A percentile compares a stretch with the other conserved stretches of the same genome.
Evolutionary conservation across 495 filamentous ascomycete genomes (phyloP).

Genomic region (Glutinoglossum americanum): DNA sequence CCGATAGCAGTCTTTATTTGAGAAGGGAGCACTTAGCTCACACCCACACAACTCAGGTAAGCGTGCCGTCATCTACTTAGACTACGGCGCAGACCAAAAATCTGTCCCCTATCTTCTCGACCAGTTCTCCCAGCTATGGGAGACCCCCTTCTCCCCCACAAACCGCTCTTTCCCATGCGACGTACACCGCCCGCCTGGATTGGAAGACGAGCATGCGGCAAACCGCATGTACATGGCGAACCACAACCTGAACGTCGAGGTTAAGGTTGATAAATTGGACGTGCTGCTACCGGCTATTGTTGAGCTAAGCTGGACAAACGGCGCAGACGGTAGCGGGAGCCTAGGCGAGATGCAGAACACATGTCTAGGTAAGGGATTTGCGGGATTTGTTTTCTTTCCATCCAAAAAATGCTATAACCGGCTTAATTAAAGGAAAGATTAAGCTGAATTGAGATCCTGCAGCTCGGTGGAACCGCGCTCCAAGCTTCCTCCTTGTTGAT

Average conservation of each 20-base stretch:
- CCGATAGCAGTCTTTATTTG: too few species aligned
- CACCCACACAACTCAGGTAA: slow-evolving; percentile 16
- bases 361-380: slow-evolving; percentile 36
- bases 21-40: background rate
- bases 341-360: slow-evolving; percentile 44
- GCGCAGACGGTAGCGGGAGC: slow-evolving; percentile 38
- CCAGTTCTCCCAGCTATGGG: slow-evolving; percentile 45
- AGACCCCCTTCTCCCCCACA: slow-evolving; percentile 43
- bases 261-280: slow-evolving; percentile 33
- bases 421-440: too few species aligned
- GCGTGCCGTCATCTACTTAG: slow-evolving; percentile 44
- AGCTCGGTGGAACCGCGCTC: slow-evolving; percentile 43
- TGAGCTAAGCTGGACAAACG: slow-evolving; percentile 47
- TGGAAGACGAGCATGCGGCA: slow-evolving; percentile 27
- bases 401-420: too few species aligned
- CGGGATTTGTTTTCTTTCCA: background rate
- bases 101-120: slow-evolving; percentile 46
- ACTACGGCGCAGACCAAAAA: slow-evolving; percentile 69
- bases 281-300: slow-evolving; percentile 60
- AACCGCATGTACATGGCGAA: slow-evolving; percentile 72
- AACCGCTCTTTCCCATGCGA: slow-evolving; percentile 36
- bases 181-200: slow-evolving; percentile 34
- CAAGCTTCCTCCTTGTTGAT: slow-evolving; percentile 78
- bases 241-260: slow-evolving; percentile 67
- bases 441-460: background rate